These are phyloP conservation scores for Halophytophthora polymorphica DNA, from an alignment of 352 stramenopile genomes.

Conservation along the genomic window DNA sequence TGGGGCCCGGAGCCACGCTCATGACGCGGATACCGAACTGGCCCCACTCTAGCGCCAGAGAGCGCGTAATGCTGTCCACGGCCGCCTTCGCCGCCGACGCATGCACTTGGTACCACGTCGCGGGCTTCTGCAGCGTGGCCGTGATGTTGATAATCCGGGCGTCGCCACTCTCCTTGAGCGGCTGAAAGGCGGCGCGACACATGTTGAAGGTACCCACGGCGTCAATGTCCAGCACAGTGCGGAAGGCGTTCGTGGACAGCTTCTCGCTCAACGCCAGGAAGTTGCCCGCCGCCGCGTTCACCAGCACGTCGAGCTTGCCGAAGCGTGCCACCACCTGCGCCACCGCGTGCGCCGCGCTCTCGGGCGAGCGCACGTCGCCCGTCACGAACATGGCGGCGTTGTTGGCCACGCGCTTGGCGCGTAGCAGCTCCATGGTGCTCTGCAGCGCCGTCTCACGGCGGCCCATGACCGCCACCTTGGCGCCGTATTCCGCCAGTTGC, in stretches of 20 bases:
- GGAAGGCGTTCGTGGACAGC: conserved; percentile 92
- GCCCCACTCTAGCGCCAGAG: conserved; percentile 95
- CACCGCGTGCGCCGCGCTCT: conserved; percentile 77
- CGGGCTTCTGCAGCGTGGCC: conserved; percentile 89
- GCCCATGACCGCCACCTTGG: conserved; percentile 92
- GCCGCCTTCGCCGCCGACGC: conserved; percentile 94
- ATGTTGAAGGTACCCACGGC: conserved; percentile 96
- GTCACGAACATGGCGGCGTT: conserved; percentile 35
- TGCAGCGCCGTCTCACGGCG: conserved; percentile 88
- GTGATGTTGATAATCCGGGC: conserved; percentile 95
- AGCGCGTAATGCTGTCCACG: conserved; percentile 93
- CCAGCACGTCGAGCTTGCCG: conserved; percentile 89
- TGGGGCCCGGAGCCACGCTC: conserved; percentile 94
- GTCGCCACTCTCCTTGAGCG: conserved; percentile 66
- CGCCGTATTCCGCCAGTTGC: conserved; percentile 90
- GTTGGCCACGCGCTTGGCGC: conserved; percentile 37
- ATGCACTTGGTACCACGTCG: conserved; percentile 94
- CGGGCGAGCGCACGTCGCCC: conserved; percentile 87
- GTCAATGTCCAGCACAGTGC: conserved; percentile 97
- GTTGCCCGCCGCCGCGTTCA: conserved; percentile 94
- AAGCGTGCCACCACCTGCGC: conserved; percentile 71
- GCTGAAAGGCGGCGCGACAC: conserved; percentile 83
- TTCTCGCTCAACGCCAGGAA: conserved; percentile 88
- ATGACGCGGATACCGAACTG: conserved; percentile 92
- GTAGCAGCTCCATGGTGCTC: conserved; percentile 66